Percentiles rank a stretch among this genome's conserved stretches.
These are phyloP conservation scores for Paragyromitra xinjiangensis DNA, from an alignment of 495 filamentous ascomycete genomes.

Conservation along the genomic window DNA sequence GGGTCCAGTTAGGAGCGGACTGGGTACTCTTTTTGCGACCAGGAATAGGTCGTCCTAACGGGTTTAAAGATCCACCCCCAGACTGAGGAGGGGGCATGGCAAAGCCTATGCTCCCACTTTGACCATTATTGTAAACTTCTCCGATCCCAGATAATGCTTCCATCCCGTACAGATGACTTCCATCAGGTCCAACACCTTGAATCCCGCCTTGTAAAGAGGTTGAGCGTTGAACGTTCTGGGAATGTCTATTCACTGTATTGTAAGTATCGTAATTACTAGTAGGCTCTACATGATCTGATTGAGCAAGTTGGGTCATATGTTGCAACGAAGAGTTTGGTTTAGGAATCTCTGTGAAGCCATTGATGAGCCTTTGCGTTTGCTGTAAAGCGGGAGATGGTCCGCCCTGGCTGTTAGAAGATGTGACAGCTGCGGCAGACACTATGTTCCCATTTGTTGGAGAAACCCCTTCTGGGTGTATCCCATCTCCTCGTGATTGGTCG, in stretches of 20 bases:
- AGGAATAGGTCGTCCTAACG: slow-evolving; percentile 33
- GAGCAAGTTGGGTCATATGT: slow-evolving; percentile 41
- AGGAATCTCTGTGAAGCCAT: slow-evolving; percentile 67
- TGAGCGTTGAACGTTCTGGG: slow-evolving; percentile 38
- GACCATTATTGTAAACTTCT: slow-evolving; percentile 41
- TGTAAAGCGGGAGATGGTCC: slow-evolving; percentile 76
- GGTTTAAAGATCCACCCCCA: slow-evolving; percentile 26
- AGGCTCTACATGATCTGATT: slow-evolving; percentile 29
- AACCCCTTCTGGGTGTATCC: slow-evolving; percentile 40
- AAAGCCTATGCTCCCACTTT: slow-evolving; percentile 38
- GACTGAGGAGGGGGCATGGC: slow-evolving; percentile 44
- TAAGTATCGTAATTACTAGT: slow-evolving; percentile 32
- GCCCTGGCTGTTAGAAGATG: slow-evolving; percentile 52
- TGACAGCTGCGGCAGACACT: slow-evolving; percentile 60
- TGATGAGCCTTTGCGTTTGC: slow-evolving; percentile 87
- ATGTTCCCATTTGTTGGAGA: slow-evolving; percentile 53
- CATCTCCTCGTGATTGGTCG: slow-evolving; percentile 33
- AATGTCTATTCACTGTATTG: slow-evolving; percentile 30
- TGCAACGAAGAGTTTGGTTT: slow-evolving; percentile 39
- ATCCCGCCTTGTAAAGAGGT: slow-evolving; percentile 30
- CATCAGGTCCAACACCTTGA: slow-evolving; percentile 39
- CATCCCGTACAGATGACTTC: slow-evolving; percentile 42
- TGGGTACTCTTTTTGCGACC: slow-evolving; percentile 73
- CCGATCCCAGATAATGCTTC: slow-evolving; percentile 36
- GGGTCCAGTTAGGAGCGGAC: slow-evolving; percentile 68